phyloP scores from a whole-genome alignment of 208 protist genomes.

The Trypanosoma rangeli region DNA sequence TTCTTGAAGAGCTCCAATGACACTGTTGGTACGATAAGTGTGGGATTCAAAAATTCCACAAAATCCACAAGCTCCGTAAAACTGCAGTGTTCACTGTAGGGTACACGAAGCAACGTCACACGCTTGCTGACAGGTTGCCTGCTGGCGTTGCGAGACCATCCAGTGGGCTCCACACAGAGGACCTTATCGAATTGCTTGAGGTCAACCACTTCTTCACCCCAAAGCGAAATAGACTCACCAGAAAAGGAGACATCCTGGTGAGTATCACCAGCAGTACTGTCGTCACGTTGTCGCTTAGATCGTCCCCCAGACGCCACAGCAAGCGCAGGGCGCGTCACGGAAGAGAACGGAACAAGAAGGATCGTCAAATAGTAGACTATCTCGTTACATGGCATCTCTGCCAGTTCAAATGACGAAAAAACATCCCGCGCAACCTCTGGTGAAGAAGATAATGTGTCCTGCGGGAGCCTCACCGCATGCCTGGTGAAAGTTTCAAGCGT shows the following conservation, averaged over 20 bases:
- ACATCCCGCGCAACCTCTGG: conserved; percentile 8
- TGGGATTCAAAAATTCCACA: conserved; percentile 72
- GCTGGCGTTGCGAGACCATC: conserved; percentile 57
- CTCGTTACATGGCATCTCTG: not conserved
- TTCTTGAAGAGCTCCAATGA: conserved; percentile 60
- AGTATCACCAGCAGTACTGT: not conserved
- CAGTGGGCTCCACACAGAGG: conserved; percentile 78
- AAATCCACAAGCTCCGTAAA: conserved; percentile 84
- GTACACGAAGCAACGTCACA: conserved; percentile 51
- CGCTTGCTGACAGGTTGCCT: conserved; percentile 27
- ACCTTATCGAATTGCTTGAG: conserved; percentile 54
- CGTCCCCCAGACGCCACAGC: conserved; percentile 11
- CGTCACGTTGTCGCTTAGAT: conserved; percentile 3
- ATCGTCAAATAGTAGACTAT: conserved; percentile 30
- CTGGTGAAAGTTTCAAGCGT: not conserved
- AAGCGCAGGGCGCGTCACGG: conserved; percentile 31
- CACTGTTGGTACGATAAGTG: conserved; percentile 69
- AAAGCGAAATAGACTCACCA: conserved; percentile 31
- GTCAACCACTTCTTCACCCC: conserved; percentile 40
- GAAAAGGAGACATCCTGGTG: not conserved
- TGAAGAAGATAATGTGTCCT: not conserved
- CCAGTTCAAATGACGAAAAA: not conserved
- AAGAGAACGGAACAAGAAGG: conserved; percentile 49
- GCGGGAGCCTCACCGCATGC: conserved; percentile 19
- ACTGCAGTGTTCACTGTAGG: conserved; percentile 88